A percentile compares a stretch with the other conserved stretches of the same genome.
phyloP scores from a whole-genome alignment of 495 filamentous ascomycete species.

The Chaetomium cochliodes region DNA sequence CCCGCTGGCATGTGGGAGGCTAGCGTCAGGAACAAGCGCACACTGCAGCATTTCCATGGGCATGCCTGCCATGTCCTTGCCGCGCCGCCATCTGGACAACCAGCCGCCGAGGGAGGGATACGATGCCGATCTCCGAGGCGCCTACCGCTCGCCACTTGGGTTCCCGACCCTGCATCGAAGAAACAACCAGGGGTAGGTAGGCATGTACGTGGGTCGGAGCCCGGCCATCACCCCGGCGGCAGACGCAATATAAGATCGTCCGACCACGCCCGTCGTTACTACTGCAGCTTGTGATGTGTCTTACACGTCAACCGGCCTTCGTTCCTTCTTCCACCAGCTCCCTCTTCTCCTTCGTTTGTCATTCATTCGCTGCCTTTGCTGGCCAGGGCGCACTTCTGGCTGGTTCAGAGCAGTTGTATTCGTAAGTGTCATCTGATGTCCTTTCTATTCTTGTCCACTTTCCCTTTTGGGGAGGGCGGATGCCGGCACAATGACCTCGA shows the following conservation, averaged over 20 bases:
- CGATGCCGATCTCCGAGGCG: slow-evolving; percentile 26
- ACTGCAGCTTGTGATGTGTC: slow-evolving; percentile 21
- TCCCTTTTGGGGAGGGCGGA: not conserved
- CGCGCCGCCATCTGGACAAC: not conserved
- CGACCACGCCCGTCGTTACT: slow-evolving; percentile 15
- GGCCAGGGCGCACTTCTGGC: slow-evolving; percentile 18
- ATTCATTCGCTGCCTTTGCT: slow-evolving; percentile 27
- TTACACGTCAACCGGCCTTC: slow-evolving; percentile 19
- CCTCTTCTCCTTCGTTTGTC: slow-evolving; percentile 21
- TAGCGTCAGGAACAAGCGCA: slow-evolving; percentile 13
- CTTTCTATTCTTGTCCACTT: not conserved
- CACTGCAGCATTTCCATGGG: slow-evolving; percentile 15
- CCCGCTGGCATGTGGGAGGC: slow-evolving; percentile 13
- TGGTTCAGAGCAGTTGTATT: slow-evolving; percentile 12
- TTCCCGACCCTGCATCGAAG: slow-evolving; percentile 22
- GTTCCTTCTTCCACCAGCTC: slow-evolving; percentile 14
- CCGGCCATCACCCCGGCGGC: slow-evolving; percentile 15
- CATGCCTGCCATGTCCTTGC: slow-evolving; percentile 8
- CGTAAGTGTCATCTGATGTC: slow-evolving; percentile 5
- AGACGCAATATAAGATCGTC: slow-evolving; percentile 31
- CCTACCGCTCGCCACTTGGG: slow-evolving; percentile 26
- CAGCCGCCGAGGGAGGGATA: not conserved
- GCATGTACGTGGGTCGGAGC: slow-evolving; percentile 20
- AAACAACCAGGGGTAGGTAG: too few relatives aligned
- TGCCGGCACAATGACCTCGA: not conserved